A percentile compares a stretch with the other conserved stretches of the same genome.
Evolutionary conservation across 202 grass and related monocot genomes (phyloP).

Genomic region (Setaria viridis): DNA sequence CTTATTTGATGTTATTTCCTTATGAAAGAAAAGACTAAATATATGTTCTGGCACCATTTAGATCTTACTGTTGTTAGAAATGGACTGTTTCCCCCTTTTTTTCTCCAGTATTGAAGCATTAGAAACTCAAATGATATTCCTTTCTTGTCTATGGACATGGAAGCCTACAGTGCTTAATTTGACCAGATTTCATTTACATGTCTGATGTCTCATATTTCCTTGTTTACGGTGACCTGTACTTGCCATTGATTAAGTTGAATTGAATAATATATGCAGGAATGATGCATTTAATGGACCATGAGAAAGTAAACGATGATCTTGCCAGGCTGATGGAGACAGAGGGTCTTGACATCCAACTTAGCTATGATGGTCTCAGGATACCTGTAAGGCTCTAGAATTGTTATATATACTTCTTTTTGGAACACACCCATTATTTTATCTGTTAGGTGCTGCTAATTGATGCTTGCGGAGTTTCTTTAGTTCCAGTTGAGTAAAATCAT

Average conservation of each 20-base stretch:
- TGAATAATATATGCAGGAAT: constrained; percentile 66
- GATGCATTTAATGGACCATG: constrained; percentile 99
- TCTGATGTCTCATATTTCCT: constrained; percentile 19
- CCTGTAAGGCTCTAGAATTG: constrained; percentile 77
- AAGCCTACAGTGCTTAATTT: constrained; percentile 35
- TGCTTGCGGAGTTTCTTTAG: constrained; percentile 24
- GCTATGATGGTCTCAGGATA: constrained; percentile 84
- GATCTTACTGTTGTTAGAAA: constrained; percentile 17
- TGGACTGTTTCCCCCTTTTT: background rate
- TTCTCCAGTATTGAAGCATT: constrained; percentile 13
- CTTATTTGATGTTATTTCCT: constrained; percentile 28
- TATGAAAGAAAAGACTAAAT: constrained; percentile 29
- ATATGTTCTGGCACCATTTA: background rate
- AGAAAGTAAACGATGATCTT: constrained; percentile 80
- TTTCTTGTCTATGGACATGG: constrained; percentile 1
- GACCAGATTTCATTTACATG: constrained; percentile 1
- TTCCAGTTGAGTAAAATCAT: constrained; percentile 30
- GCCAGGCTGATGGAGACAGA: constrained; percentile 77
- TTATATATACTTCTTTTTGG: constrained; percentile 5
- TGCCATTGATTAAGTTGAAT: constrained; percentile 40
- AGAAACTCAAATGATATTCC: constrained; percentile 3
- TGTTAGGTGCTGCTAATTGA: constrained; percentile 17
- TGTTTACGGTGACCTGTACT: constrained; percentile 17
- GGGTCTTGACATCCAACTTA: constrained; percentile 89
- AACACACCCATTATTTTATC: constrained; percentile 16